Percentiles rank a stretch among this genome's conserved stretches.
Evolutionary conservation across 306 rosid species (phyloP).

Genomic region (Ceratonia siliqua): DNA sequence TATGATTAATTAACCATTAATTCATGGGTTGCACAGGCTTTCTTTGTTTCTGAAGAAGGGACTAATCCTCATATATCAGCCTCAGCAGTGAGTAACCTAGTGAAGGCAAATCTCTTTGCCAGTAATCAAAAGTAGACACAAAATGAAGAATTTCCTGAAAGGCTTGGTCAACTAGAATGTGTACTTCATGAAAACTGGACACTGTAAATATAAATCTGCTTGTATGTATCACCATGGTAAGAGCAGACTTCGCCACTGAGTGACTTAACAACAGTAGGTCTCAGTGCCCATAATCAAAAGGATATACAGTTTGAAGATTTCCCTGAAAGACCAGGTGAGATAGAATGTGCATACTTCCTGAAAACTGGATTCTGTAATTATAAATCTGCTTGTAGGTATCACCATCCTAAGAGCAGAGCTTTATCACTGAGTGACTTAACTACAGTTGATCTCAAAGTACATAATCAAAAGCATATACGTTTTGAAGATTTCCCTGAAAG

Average conservation of each 20-base stretch:
- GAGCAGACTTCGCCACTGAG: background rate
- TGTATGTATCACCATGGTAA: slow-evolving; percentile 10
- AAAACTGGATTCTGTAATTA: background rate
- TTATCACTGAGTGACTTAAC: background rate
- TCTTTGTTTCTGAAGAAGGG: background rate
- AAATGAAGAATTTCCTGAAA: background rate
- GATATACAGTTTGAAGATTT: background rate
- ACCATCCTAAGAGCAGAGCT: background rate
- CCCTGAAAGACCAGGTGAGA: background rate
- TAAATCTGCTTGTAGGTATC: background rate
- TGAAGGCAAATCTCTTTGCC: background rate
- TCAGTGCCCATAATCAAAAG: background rate
- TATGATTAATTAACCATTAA: no score
- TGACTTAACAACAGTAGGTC: background rate
- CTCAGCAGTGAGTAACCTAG: background rate
- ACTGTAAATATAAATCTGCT: background rate
- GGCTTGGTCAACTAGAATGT: background rate
- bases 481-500: background rate
- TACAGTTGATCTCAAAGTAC: background rate
- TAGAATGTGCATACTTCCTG: background rate
- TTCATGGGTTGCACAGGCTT: background rate
- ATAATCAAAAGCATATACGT: background rate
- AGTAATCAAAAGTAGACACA: background rate
- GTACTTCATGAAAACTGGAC: background rate
- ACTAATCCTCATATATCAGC: background rate